phyloP scores from a whole-genome alignment of 2,329 filamentous ascomycete species.

The Trichoderma brevicompactum region DNA sequence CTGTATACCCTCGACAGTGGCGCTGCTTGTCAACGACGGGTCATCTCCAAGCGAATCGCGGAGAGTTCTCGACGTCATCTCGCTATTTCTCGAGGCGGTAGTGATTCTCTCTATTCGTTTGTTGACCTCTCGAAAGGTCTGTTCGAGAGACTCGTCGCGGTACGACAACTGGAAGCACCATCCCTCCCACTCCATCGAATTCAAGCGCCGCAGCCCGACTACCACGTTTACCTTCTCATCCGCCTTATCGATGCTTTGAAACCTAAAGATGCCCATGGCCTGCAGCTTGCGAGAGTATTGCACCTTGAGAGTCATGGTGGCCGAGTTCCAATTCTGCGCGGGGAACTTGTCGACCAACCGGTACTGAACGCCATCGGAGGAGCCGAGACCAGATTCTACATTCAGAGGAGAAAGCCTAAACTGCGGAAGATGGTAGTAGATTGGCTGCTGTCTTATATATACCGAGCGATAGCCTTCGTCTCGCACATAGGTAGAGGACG shows the following conservation, averaged over 20 bases:
- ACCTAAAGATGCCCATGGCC: constrained; percentile 26
- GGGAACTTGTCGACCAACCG: constrained; percentile 22
- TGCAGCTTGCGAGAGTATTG: constrained; percentile 25
- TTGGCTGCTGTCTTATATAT: constrained; percentile 20
- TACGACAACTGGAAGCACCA: constrained; percentile 24
- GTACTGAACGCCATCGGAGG: constrained; percentile 25
- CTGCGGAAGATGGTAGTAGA: constrained; percentile 23
- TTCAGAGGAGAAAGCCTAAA: constrained; percentile 24
- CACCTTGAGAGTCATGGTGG: constrained; percentile 25
- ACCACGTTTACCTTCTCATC: constrained; percentile 26
- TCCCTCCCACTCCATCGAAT: constrained; percentile 27
- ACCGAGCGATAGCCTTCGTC: constrained; percentile 19
- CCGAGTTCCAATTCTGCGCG: constrained; percentile 26
- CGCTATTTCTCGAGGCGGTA: background rate
- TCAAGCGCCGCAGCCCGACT: constrained; percentile 22
- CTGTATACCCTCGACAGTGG: constrained; percentile 23
- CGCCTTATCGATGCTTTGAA: constrained; percentile 15
- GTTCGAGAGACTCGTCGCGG: constrained; percentile 6
- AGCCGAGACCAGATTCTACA: constrained; percentile 4
- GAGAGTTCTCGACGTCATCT: constrained; percentile 7
- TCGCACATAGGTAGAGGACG: background rate
- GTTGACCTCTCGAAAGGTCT: constrained; percentile 15
- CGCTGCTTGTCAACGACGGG: constrained; percentile 19
- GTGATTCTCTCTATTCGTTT: constrained; percentile 9
- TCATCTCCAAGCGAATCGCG: constrained; percentile 22